phyloP scores from a whole-genome alignment of 345 rosid genomes.

The Kernera saxatilis region DNA sequence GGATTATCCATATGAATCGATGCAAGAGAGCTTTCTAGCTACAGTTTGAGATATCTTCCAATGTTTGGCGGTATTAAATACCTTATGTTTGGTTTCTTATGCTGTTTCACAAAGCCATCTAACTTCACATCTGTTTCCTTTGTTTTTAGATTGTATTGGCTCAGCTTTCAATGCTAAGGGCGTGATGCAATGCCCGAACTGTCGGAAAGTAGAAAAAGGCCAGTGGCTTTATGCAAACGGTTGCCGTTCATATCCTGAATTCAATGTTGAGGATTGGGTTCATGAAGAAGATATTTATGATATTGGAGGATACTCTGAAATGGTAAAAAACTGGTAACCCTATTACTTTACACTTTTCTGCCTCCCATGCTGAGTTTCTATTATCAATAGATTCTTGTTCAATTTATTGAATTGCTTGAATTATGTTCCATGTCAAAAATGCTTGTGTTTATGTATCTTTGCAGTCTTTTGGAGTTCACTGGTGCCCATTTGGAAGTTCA shows the following conservation, averaged over 20 bases:
- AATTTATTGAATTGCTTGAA: background rate
- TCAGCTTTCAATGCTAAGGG: conserved; percentile 98
- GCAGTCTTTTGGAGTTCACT: conserved; percentile 91
- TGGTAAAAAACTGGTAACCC: conserved; percentile 42
- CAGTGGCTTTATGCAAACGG: conserved; percentile 96
- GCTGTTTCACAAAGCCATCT: background rate
- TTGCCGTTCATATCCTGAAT: conserved; percentile 65
- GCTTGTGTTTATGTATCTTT: conserved; percentile 26
- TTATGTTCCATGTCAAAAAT: background rate
- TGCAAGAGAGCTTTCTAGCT: background rate
- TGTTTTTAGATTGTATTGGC: conserved; percentile 82
- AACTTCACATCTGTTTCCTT: conserved; percentile 4
- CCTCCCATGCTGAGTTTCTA: background rate
- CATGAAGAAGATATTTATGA: conserved; percentile 92
- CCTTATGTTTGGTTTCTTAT: background rate
- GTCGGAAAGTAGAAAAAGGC: conserved; percentile 95
- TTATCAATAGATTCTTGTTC: background rate
- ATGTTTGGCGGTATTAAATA: background rate
- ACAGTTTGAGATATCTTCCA: background rate
- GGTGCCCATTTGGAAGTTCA: conserved; percentile 90
- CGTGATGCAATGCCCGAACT: conserved; percentile 97
- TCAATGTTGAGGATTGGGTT: conserved; percentile 82
- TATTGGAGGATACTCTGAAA: conserved; percentile 63
- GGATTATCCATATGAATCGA: background rate
- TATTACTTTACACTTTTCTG: background rate